phyloP scores from a whole-genome alignment of 2,329 filamentous ascomycete genomes.

The Chrysoporthe austroafricana region DNA sequence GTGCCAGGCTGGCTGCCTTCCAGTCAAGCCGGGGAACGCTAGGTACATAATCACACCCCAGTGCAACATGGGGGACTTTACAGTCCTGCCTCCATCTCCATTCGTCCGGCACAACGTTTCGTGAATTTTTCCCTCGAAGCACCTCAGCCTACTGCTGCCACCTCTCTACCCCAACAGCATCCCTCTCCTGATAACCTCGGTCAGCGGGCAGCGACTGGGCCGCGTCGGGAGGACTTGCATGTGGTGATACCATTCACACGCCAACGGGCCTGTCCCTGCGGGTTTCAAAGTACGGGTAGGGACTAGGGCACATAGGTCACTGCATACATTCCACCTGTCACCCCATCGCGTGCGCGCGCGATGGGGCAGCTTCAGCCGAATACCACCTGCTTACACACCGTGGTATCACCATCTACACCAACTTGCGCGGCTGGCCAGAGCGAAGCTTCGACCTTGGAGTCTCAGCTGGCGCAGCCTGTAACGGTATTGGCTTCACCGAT shows the following conservation, averaged over 20 bases:
- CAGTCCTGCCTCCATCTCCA: not conserved
- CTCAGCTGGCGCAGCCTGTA: not conserved
- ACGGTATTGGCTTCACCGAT: not conserved
- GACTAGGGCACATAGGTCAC: constrained; percentile 1
- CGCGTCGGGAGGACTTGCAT: not conserved
- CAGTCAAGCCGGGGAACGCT: not conserved
- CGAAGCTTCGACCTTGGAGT: not conserved
- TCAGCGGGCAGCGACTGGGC: not conserved
- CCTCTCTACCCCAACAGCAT: not conserved
- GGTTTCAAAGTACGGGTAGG: constrained; percentile 8
- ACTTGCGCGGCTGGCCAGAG: not conserved
- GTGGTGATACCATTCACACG: not conserved
- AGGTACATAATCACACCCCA: not conserved
- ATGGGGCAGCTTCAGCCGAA: not conserved
- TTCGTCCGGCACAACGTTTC: not conserved
- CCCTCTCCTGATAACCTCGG: not conserved
- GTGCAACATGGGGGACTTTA: not conserved
- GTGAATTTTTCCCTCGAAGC: not conserved
- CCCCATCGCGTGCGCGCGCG: not conserved
- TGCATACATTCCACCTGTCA: not conserved
- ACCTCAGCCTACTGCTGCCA: not conserved
- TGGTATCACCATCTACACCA: not conserved
- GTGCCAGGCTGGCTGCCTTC: not conserved
- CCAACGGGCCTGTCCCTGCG: constrained; percentile 7
- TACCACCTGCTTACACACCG: not conserved